Conservation (phyloP, 805 yeast species). For the Cyberlindnera saturnus region DNA sequence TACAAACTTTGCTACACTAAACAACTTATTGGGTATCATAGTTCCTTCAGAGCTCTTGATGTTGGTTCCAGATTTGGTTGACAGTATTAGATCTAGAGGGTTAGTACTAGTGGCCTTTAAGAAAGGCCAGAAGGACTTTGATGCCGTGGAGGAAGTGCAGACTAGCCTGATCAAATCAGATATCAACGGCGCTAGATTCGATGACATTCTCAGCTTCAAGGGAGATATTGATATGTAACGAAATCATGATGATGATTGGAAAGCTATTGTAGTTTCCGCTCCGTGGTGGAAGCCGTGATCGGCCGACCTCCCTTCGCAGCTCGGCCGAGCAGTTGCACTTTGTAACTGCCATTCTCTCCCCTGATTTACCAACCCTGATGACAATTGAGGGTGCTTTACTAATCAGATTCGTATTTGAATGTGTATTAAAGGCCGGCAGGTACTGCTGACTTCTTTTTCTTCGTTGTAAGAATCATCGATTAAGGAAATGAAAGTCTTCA, state of each 20-base stretch:
- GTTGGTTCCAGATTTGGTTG: constrained; percentile 70
- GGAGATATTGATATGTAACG: constrained; percentile 46
- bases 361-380: too few species aligned
- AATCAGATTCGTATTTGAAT: too few species aligned
- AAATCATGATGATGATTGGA: background rate
- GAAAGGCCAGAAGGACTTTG: constrained; percentile 25
- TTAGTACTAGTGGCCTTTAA: constrained; percentile 72
- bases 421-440: too few species aligned
- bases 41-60: constrained; percentile 65
- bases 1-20: constrained; percentile 68
- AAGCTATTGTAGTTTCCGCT: too few species aligned
- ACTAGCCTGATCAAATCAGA: constrained; percentile 11
- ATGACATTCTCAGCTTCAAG: constrained; percentile 59
- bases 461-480: constrained; percentile 1
- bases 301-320: too few species aligned
- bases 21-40: constrained; percentile 81
- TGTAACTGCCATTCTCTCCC: too few species aligned
- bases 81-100: constrained; percentile 73
- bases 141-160: constrained; percentile 6
- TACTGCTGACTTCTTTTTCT: too few species aligned
- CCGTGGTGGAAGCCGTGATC: too few species aligned
- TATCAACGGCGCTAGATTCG: constrained; percentile 62
- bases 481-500: constrained; percentile 24
- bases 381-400: too few species aligned
- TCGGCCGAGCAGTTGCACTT: too few species aligned